Evolutionary conservation across 768 basidiomycete species (phyloP).

Genomic region (Lanmaoa rubissima): DNA sequence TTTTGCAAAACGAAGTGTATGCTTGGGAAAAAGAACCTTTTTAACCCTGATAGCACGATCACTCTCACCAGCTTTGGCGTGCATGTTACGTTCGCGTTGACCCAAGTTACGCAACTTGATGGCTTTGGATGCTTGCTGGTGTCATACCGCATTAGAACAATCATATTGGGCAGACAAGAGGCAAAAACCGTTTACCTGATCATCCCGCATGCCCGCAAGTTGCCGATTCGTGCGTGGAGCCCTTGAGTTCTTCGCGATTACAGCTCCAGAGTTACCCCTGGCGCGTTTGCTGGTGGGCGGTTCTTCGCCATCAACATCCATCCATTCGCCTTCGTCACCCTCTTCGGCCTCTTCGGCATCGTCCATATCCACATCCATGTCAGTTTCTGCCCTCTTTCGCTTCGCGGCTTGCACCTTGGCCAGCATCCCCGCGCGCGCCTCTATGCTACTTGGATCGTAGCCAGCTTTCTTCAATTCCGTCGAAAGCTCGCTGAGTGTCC

Average conservation of each 20-base stretch:
- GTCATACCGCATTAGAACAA: background rate
- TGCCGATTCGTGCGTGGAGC: conserved; percentile 71
- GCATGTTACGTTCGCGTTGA: conserved; percentile 82
- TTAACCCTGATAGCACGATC: conserved; percentile 80
- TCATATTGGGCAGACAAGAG: background rate
- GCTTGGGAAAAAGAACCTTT: conserved; percentile 60
- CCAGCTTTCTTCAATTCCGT: conserved; percentile 83
- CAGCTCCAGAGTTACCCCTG: conserved; percentile 61
- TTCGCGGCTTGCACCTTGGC: conserved; percentile 71
- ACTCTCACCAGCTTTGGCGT: conserved; percentile 88
- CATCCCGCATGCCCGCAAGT: conserved; percentile 76
- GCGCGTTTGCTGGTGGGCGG: conserved; percentile 54
- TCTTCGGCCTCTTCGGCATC: conserved; percentile 36
- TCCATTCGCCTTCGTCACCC: conserved; percentile 46
- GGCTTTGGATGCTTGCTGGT: conserved; percentile 77
- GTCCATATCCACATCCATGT: conserved; percentile 61
- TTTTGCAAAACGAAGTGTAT: background rate
- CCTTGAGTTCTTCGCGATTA: conserved; percentile 48
- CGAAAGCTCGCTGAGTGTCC: conserved; percentile 72
- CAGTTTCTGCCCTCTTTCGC: conserved; percentile 55
- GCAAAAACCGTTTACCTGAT: conserved; percentile 42
- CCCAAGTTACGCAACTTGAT: conserved; percentile 80
- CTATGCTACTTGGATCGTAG: conserved; percentile 81
- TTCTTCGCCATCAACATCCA: conserved; percentile 54
- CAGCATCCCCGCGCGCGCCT: conserved; percentile 83